phyloP scores from a whole-genome alignment of 73 alveolate genomes.

The Breviolum minutum region DNA sequence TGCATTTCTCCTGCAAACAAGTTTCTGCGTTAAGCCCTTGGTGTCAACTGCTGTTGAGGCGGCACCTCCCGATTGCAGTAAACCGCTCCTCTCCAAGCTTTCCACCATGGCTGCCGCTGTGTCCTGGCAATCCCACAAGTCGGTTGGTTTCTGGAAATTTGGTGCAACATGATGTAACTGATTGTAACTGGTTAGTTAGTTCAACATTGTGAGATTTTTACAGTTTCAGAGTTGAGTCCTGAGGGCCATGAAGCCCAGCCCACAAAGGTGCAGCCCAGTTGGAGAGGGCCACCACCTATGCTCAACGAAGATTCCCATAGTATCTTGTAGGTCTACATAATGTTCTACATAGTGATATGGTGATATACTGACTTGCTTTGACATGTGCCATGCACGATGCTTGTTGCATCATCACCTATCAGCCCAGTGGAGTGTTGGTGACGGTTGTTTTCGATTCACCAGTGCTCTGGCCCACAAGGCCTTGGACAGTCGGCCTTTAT shows the following conservation, averaged over 20 bases:
- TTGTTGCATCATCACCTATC: too few relatives aligned
- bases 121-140: background rate
- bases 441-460: too few relatives aligned
- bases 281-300: constrained; percentile 45
- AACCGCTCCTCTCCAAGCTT: constrained; percentile 15
- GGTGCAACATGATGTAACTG: background rate
- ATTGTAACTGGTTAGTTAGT: background rate
- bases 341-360: background rate
- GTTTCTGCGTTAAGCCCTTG: constrained; percentile 30
- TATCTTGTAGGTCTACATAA: background rate
- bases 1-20: background rate
- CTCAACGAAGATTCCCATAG: too few relatives aligned
- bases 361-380: too few relatives aligned
- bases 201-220: background rate
- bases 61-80: constrained; percentile 22
- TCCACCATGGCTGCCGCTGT: background rate
- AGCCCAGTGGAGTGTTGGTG: too few relatives aligned
- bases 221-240: background rate
- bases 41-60: constrained; percentile 35
- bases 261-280: constrained; percentile 62
- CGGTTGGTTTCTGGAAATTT: background rate
- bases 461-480: background rate
- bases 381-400: too few relatives aligned
- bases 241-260: constrained; percentile 49
- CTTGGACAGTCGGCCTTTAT: constrained; percentile 14